Evolutionary conservation across 306 rosid genomes (phyloP).

Genomic region (Trifolium subterraneum): DNA sequence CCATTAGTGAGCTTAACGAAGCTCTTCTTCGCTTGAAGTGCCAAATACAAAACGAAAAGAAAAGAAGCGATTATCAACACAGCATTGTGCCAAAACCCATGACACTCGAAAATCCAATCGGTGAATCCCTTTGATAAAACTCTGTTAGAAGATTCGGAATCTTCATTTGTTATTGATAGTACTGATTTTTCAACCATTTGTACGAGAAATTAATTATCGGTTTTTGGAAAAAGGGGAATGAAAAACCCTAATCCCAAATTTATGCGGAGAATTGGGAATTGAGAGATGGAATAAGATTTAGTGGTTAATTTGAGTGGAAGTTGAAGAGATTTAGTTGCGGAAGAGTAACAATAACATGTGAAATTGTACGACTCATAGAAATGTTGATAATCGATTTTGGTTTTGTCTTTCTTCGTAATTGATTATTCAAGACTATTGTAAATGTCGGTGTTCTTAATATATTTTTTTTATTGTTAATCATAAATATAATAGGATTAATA

Average conservation of each 20-base stretch:
- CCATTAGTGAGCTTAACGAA: conserved; percentile 46
- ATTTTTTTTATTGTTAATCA: too few relatives aligned
- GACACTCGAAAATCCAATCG: conserved; percentile 66
- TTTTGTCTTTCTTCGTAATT: not conserved
- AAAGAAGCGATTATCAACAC: conserved; percentile 41
- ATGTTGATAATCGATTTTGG: not conserved
- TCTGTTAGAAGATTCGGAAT: conserved; percentile 45
- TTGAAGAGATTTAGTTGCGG: not conserved
- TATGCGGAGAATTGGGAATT: not conserved
- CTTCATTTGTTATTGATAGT: conserved; percentile 39
- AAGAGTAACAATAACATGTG: not conserved
- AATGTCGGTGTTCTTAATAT: conserved; percentile 1
- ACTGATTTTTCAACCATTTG: conserved; percentile 52
- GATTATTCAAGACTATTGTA: not conserved
- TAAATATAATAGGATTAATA: too few relatives aligned
- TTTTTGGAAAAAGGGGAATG: not conserved
- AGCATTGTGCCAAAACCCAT: conserved; percentile 54
- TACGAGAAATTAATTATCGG: not conserved
- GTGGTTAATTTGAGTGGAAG: not conserved
- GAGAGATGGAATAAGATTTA: not conserved
- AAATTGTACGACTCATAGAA: not conserved
- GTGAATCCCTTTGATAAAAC: conserved; percentile 47
- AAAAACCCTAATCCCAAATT: conserved; percentile 58
- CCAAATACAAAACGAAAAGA: conserved; percentile 51
- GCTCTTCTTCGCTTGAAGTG: conserved; percentile 49